Base-by-base conservation (phyloP, 2,329 filamentous ascomycete species). In the Fusarium nisikadoi region DNA sequence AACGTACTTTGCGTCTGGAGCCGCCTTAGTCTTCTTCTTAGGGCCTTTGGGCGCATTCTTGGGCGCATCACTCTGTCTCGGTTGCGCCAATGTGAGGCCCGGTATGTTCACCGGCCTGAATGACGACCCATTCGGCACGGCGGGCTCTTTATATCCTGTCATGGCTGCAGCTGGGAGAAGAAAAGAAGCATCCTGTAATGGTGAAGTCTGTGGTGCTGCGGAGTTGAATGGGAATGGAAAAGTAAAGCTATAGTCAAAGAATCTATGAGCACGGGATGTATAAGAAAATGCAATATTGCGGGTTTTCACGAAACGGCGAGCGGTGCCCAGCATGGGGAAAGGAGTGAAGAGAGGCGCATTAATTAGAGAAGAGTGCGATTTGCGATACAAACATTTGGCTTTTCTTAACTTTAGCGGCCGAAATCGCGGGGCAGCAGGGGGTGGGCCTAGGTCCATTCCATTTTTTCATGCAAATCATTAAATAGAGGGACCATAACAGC, bases 81-180 rank as follows among this genome's bases (percentile, higher is more conserved):
- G 23, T 19, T 74, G 69, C 12, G 42, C 62, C 13, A 74, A 39
- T 8, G 71, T 74, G 36, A 74, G 72, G 14, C 72, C 72, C 3
- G 72, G 72, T 70, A 74, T 74, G n/a, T 46, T 50, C 23, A 67
- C 52, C 3, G 53, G 38, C 19, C 31, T 36, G 29, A 36, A 29
- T 16, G 39, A 25, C 3, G 39, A 20, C 23, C 60, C 38, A 35
- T 49, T 39, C 19, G 58, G 33, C 16, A 42, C 25, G 25, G 13
- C 16, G 3, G 39, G 39, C 10, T 52, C 41, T 45, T 55, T 23
- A 16, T 74, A 72, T 56, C 39, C 53, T 49, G 58, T 70, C 63
- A 74, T 71, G 58, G 43, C 20, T 36, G 59, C 25, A 23, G 68
- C 55, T 35, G 54, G 19, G 29, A 35, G 20, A 47, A 64, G 50